These are phyloP conservation scores for Curvularia eragrostidis DNA, from an alignment of 2,329 filamentous ascomycete species.

Conservation along the genomic window DNA sequence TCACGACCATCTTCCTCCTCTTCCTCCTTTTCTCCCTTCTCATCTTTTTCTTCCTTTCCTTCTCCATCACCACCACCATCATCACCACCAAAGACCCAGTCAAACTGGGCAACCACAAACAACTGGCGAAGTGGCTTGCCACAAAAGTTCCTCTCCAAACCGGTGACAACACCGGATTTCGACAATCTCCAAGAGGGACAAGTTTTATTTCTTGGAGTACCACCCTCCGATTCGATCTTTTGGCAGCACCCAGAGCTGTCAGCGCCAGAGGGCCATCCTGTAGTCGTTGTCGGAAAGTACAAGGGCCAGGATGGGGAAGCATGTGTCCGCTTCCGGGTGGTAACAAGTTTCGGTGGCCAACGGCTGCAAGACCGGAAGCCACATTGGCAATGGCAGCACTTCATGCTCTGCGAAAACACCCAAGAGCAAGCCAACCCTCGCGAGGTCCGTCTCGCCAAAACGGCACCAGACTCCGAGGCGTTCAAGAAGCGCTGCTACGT, in stretches of 20 bases:
- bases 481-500: conserved; percentile 30
- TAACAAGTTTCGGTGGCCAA: conserved; percentile 20
- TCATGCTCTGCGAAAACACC: conserved; percentile 21
- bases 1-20: neutral
- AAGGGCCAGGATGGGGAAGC: conserved; percentile 2
- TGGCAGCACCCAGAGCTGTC: neutral
- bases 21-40: neutral
- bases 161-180: conserved; percentile 5
- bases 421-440: neutral
- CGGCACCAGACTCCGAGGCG: conserved; percentile 17
- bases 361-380: conserved; percentile 9
- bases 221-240: conserved; percentile 7
- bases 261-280: conserved; percentile 9
- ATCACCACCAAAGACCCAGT: conserved; percentile 4
- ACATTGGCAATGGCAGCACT: conserved; percentile 10
- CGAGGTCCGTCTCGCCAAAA: conserved; percentile 2
- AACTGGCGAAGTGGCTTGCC: conserved; percentile 11
- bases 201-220: conserved; percentile 8
- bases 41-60: neutral
- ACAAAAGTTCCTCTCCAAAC: neutral
- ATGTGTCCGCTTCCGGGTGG: conserved; percentile 17
- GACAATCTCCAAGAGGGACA: conserved; percentile 9
- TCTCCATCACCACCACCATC: neutral
- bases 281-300: conserved; percentile 19
- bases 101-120: neutral